phyloP scores from a whole-genome alignment of 2,329 filamentous ascomycete genomes.

The Colletotrichum limetticola region DNA sequence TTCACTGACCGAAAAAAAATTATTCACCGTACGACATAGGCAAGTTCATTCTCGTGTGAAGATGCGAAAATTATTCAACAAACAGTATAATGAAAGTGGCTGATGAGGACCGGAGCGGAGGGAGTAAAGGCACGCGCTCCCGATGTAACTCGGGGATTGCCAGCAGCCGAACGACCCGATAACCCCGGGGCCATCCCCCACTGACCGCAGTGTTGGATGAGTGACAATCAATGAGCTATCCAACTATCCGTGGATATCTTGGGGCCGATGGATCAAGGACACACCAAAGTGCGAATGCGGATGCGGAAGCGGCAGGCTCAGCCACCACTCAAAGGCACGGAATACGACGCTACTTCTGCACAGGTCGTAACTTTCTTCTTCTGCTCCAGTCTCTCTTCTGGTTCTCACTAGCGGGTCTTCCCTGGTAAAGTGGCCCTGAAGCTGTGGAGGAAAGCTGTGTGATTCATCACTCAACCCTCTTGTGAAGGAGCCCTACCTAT shows the following conservation, averaged over 20 bases:
- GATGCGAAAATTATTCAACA: not conserved
- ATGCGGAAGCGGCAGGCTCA: constrained; percentile 21
- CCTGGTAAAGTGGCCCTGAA: not conserved
- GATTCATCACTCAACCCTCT: not conserved
- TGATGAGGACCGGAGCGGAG: not conserved
- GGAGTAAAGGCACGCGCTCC: not conserved
- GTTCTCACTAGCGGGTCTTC: not conserved
- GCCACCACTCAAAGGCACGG: constrained; percentile 19
- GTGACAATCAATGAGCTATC: not conserved
- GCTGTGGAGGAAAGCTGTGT: not conserved
- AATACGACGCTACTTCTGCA: constrained; percentile 31
- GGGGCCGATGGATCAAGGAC: not conserved
- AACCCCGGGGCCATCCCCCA: constrained; percentile 15
- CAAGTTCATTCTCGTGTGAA: not conserved
- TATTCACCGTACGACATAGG: not conserved
- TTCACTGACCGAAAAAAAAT: not conserved
- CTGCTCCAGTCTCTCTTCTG: not conserved
- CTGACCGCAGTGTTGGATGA: constrained; percentile 8
- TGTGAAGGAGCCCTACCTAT: not conserved
- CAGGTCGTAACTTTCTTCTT: constrained; percentile 12
- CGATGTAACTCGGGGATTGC: constrained; percentile 16
- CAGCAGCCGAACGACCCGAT: constrained; percentile 26
- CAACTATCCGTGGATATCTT: not conserved
- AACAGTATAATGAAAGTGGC: not conserved
- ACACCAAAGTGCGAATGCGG: constrained; percentile 25